phyloP scores from a whole-genome alignment of 805 yeast genomes.

The Zygosaccharomyces gambellarensis region DNA sequence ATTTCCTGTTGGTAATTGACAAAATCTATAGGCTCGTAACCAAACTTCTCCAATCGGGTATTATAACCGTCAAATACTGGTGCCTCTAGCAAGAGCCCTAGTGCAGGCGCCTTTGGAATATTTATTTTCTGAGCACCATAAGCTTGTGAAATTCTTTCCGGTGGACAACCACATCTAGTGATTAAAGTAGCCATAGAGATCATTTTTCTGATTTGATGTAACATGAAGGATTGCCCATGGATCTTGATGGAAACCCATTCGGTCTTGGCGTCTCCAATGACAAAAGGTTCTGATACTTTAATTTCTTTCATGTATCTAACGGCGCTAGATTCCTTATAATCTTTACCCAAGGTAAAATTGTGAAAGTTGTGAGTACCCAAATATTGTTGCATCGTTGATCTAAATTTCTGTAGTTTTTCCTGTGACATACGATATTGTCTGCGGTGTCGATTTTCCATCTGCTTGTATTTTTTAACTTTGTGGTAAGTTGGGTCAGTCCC shows the following conservation, averaged over 20 bases:
- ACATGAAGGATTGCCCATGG: slow-evolving; percentile 97
- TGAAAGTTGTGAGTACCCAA: slow-evolving; percentile 91
- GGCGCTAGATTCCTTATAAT: slow-evolving; percentile 79
- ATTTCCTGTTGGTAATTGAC: slow-evolving; percentile 61
- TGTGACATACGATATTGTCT: slow-evolving; percentile 61
- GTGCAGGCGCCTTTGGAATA: slow-evolving; percentile 96
- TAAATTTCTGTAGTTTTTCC: slow-evolving; percentile 57
- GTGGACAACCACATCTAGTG: slow-evolving; percentile 81
- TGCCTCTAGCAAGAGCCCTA: slow-evolving; percentile 82
- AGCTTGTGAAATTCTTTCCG: slow-evolving; percentile 68
- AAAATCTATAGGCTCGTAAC: slow-evolving; percentile 72
- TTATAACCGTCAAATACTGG: slow-evolving; percentile 91
- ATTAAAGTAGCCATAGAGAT: slow-evolving; percentile 88
- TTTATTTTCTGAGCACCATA: slow-evolving; percentile 71
- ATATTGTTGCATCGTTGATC: slow-evolving; percentile 66
- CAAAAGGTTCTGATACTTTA: slow-evolving; percentile 79
- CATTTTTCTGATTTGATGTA: slow-evolving; percentile 97
- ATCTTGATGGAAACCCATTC: slow-evolving; percentile 96
- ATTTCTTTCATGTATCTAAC: slow-evolving; percentile 75
- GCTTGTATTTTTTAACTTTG: slow-evolving; percentile 50
- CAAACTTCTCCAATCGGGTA: slow-evolving; percentile 61
- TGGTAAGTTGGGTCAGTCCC: slow-evolving; percentile 37
- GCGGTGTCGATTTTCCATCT: slow-evolving; percentile 61
- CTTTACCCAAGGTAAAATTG: slow-evolving; percentile 79
- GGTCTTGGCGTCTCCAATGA: slow-evolving; percentile 83